Conservation (phyloP, 345 rosid species). For the Capsella bursapastoris region DNA sequence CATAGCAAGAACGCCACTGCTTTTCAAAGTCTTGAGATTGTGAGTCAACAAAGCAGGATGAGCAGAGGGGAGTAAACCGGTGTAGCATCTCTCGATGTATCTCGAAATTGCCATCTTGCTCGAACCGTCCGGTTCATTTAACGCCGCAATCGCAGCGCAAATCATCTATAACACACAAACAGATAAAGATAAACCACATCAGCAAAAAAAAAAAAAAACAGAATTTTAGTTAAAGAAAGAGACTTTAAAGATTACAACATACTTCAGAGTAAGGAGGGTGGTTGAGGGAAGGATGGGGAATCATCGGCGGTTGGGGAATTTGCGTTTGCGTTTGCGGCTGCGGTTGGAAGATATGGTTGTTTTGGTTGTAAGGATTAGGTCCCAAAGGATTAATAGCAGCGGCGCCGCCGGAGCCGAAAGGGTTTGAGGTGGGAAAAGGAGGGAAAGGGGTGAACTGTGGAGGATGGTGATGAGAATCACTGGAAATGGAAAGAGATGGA, state of each 20-base stretch:
- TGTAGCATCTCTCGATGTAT: conserved; percentile 55
- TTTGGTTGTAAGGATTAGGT: not conserved
- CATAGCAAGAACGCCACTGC: conserved; percentile 56
- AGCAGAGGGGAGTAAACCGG: conserved; percentile 52
- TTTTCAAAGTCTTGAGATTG: conserved; percentile 64
- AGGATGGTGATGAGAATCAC: conserved; percentile 26
- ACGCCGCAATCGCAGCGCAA: conserved; percentile 62
- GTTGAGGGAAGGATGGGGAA: not conserved
- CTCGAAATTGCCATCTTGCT: conserved; percentile 79
- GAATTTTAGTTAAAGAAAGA: not conserved
- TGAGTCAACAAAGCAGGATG: conserved; percentile 64
- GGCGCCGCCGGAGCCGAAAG: not conserved
- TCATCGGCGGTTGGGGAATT: not conserved
- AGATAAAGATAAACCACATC: no score
- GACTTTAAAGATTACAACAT: conserved; percentile 15
- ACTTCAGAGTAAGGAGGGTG: conserved; percentile 40
- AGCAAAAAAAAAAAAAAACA: not conserved
- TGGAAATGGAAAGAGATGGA: conserved; percentile 36
- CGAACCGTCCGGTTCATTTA: conserved; percentile 76
- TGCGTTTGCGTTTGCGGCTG: conserved; percentile 27
- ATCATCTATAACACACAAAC: conserved; percentile 59
- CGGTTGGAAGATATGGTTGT: conserved; percentile 15
- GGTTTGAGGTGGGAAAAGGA: not conserved
- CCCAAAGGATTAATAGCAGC: not conserved
- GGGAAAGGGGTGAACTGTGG: conserved; percentile 21